phyloP scores from a whole-genome alignment of 305 asterid genomes.

The Nicotiana rustica region DNA sequence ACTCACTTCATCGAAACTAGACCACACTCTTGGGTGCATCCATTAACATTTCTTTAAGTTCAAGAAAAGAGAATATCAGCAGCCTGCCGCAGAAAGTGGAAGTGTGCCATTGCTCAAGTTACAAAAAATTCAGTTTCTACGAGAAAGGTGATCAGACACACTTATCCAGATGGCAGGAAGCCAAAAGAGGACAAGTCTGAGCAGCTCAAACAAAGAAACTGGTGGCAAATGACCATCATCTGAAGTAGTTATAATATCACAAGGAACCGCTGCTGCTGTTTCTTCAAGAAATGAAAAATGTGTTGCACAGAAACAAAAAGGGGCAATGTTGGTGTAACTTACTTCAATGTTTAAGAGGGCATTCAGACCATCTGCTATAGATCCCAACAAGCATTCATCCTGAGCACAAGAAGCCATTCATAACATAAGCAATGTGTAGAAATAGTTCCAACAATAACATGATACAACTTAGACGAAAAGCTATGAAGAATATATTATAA shows the following conservation, averaged over 20 bases:
- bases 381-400: conserved; percentile 71
- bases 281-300: not conserved
- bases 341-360: conserved; percentile 90
- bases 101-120: not conserved
- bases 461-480: not conserved
- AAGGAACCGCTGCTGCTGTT: not conserved
- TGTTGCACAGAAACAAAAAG: not conserved
- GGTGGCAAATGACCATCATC: conserved; percentile 17
- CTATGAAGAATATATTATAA: not conserved
- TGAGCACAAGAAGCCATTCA: conserved; percentile 44
- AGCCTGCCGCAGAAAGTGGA: not conserved
- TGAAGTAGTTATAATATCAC: conserved; percentile 3
- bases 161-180: conserved; percentile 16
- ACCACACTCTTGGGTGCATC: not conserved
- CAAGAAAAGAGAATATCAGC: not conserved
- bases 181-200: conserved; percentile 16
- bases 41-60: not conserved
- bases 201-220: conserved; percentile 20
- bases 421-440: conserved; percentile 29
- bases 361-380: conserved; percentile 90
- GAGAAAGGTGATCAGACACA: not conserved
- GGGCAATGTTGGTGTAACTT: conserved; percentile 42
- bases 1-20: not conserved
- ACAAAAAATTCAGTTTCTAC: not conserved
- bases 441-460: not conserved